phyloP scores from a whole-genome alignment of 208 protist species.

The Wallacemonas sp. region DNA sequence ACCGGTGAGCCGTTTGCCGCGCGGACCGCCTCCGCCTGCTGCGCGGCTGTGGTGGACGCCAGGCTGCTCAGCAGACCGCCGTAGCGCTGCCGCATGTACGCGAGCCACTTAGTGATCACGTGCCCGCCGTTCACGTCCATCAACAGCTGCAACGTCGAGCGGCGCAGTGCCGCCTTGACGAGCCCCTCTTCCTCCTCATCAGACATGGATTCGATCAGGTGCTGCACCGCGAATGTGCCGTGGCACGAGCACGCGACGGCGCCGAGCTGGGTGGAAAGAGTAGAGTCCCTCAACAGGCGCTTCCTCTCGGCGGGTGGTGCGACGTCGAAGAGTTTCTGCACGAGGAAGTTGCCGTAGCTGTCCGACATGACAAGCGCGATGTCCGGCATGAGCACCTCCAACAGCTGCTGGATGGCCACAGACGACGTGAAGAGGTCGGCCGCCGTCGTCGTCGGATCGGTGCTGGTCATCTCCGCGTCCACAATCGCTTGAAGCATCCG shows the following conservation, averaged over 20 bases:
- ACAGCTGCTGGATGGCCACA: slow-evolving; percentile 40
- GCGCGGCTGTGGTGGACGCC: background rate
- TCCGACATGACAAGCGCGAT: slow-evolving; percentile 92
- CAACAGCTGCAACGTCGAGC: slow-evolving; percentile 72
- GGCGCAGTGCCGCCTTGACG: slow-evolving; percentile 38
- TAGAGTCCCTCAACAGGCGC: slow-evolving; percentile 47
- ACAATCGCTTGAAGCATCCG: slow-evolving; percentile 63
- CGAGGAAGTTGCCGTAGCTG: slow-evolving; percentile 97
- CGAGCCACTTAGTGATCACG: slow-evolving; percentile 88
- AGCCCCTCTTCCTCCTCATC: slow-evolving; percentile 73
- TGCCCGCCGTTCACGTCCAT: slow-evolving; percentile 97
- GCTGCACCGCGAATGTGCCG: slow-evolving; percentile 96
- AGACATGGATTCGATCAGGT: slow-evolving; percentile 91
- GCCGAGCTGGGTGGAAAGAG: slow-evolving; percentile 44
- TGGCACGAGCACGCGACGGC: slow-evolving; percentile 75
- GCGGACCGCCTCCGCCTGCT: background rate
- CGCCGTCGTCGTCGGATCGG: slow-evolving; percentile 3
- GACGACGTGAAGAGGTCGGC: slow-evolving; percentile 23
- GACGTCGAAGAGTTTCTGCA: slow-evolving; percentile 92
- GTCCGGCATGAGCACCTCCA: slow-evolving; percentile 37
- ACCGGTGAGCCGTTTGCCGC: too few relatives aligned
- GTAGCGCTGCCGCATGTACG: slow-evolving; percentile 36
- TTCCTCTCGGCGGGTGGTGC: slow-evolving; percentile 39
- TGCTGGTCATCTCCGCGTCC: slow-evolving; percentile 29
- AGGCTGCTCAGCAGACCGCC: slow-evolving; percentile 1